Evolutionary conservation across 2,329 filamentous ascomycete genomes (phyloP).

Genomic region (Xylariaceae sp.): DNA sequence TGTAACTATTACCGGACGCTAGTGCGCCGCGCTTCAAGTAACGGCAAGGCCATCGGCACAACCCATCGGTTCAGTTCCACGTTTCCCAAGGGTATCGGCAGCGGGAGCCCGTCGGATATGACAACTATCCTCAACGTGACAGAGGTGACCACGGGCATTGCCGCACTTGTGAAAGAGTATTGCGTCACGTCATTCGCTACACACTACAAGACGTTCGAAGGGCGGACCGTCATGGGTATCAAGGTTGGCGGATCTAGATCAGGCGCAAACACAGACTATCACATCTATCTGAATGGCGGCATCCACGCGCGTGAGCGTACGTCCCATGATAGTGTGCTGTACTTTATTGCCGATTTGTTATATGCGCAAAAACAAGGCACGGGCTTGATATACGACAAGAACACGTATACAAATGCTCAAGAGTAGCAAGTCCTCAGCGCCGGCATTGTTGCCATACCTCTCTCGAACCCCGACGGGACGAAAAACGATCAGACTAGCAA

Average conservation of each 20-base stretch:
- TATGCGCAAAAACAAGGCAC: slow-evolving; percentile 45
- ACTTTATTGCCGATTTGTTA: slow-evolving; percentile 55
- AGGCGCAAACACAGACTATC: slow-evolving; percentile 12
- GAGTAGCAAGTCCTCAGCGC: slow-evolving; percentile 48
- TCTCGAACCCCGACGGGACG: slow-evolving; percentile 53
- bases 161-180: slow-evolving; percentile 38
- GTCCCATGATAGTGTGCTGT: slow-evolving; percentile 52
- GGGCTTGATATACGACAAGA: slow-evolving; percentile 49
- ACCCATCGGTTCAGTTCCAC: slow-evolving; percentile 37
- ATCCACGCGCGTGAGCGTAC: slow-evolving; percentile 58
- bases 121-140: slow-evolving; percentile 39
- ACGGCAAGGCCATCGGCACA: slow-evolving; percentile 24
- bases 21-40: slow-evolving; percentile 10
- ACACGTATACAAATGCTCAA: slow-evolving; percentile 48
- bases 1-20: slow-evolving; percentile 10
- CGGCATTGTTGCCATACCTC: slow-evolving; percentile 50
- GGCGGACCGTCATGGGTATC: slow-evolving; percentile 25
- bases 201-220: slow-evolving; percentile 41
- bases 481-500: slow-evolving; percentile 47
- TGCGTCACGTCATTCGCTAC: slow-evolving; percentile 37
- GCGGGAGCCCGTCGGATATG: slow-evolving; percentile 31
- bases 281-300: slow-evolving; percentile 49
- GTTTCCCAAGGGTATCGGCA: slow-evolving; percentile 40
- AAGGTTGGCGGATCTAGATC: neutral
- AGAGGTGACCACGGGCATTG: slow-evolving; percentile 39